Evolutionary conservation across 2,329 filamentous ascomycete species (phyloP).

Genomic region (Hirsutella minnesotensis): DNA sequence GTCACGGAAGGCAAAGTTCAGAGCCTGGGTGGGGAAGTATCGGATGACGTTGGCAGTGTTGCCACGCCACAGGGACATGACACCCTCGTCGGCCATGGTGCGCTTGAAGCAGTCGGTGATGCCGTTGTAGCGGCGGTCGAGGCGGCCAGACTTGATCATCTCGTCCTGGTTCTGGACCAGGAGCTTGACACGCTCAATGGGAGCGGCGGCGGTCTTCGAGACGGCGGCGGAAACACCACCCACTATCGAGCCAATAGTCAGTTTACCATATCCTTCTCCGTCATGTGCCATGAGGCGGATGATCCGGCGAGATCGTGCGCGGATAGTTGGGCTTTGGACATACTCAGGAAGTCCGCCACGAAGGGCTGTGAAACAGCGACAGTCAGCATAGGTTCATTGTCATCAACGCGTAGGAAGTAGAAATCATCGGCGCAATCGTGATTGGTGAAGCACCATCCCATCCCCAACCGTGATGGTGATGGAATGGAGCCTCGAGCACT

Average conservation of each 20-base stretch:
- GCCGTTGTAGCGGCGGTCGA: conserved; percentile 91
- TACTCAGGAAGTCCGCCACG: conserved; percentile 98
- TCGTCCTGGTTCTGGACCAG: conserved; percentile 99
- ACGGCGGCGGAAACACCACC: conserved; percentile 99
- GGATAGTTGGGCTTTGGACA: conserved; percentile 30
- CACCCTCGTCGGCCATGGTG: conserved; percentile 82
- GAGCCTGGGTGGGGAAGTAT: conserved; percentile 99
- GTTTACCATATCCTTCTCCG: too few species aligned
- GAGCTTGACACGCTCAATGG: conserved; percentile 99
- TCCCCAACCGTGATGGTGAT: too few species aligned
- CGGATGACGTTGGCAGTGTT: conserved; percentile 99
- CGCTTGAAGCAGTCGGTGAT: conserved; percentile 93
- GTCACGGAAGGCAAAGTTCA: conserved; percentile 99
- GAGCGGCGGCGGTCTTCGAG: conserved; percentile 99
- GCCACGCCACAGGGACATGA: conserved; percentile 94
- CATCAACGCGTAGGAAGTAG: conserved; percentile 2
- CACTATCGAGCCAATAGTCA: conserved; percentile 47
- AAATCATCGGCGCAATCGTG: background rate
- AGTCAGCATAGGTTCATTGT: conserved; percentile 20
- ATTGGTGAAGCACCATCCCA: too few species aligned
- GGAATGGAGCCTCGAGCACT: background rate
- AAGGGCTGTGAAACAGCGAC: conserved; percentile 57
- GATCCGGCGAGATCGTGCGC: background rate
- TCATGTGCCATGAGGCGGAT: background rate
- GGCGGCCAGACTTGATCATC: conserved; percentile 98